These are phyloP conservation scores for Sclerotinia sclerotiorum DNA, from an alignment of 2,329 filamentous ascomycete genomes.

Conservation along the genomic window DNA sequence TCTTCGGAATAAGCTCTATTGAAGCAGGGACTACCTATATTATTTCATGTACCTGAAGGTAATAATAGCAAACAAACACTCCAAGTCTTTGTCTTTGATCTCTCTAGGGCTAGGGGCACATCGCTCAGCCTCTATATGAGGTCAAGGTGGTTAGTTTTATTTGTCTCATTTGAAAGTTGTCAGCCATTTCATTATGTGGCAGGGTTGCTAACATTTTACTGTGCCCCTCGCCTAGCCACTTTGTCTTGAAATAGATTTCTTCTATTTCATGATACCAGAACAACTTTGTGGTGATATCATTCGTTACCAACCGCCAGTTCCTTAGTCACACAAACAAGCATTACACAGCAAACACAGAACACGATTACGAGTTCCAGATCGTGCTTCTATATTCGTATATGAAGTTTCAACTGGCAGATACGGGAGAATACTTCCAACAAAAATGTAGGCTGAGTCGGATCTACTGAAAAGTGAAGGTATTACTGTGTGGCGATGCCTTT, in stretches of 20 bases:
- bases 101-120: not conserved
- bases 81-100: too few relatives aligned
- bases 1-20: not conserved
- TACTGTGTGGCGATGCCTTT: not conserved
- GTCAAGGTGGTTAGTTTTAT: not conserved
- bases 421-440: not conserved
- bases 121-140: not conserved
- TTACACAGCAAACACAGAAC: not conserved
- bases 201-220: not conserved
- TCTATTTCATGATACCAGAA: not conserved
- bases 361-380: not conserved
- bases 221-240: not conserved
- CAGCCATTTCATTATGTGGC: slow-evolving; percentile 4
- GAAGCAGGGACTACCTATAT: not conserved
- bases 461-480: not conserved
- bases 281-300: not conserved
- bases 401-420: not conserved
- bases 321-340: not conserved
- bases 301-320: not conserved
- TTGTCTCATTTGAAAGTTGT: not conserved
- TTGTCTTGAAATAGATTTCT: not conserved
- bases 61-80: not conserved
- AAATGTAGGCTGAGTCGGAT: not conserved
- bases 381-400: not conserved
- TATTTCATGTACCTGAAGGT: too few relatives aligned